Conservation (phyloP, 495 filamentous ascomycete genomes). For the Lindgomyces ingoldianus region DNA sequence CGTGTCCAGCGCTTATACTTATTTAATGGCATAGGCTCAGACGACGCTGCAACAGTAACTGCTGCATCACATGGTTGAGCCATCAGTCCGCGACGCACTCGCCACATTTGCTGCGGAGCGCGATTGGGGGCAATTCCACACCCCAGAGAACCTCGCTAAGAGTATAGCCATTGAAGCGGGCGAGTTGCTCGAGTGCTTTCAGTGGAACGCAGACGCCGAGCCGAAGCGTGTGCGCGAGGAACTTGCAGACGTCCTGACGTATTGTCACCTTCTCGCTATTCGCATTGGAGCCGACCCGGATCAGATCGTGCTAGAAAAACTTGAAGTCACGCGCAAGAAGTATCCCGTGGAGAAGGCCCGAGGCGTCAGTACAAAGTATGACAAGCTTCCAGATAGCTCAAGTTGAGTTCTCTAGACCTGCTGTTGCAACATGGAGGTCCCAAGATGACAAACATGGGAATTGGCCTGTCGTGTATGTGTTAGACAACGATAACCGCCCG, state of each 20-base stretch:
- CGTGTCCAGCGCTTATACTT: not conserved
- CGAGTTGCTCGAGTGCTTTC: constrained; percentile 31
- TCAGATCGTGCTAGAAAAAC: constrained; percentile 27
- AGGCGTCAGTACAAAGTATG: constrained; percentile 28
- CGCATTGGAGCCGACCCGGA: constrained; percentile 26
- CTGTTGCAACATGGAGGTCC: constrained; percentile 18
- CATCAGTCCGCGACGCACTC: not conserved
- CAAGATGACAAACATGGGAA: constrained; percentile 24
- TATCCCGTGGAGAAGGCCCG: constrained; percentile 28
- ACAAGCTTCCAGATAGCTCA: constrained; percentile 21
- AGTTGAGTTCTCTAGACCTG: constrained; percentile 24
- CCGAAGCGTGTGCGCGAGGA: constrained; percentile 28
- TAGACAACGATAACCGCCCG: constrained; percentile 10
- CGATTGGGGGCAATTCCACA: constrained; percentile 33
- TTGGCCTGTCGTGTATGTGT: constrained; percentile 26
- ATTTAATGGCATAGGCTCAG: not conserved
- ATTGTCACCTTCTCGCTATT: constrained; percentile 24
- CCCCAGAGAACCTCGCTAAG: constrained; percentile 30
- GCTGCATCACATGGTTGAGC: not conserved
- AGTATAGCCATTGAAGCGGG: constrained; percentile 27
- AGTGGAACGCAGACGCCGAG: constrained; percentile 27
- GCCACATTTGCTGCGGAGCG: constrained; percentile 27
- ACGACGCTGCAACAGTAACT: not conserved
- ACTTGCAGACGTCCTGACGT: constrained; percentile 32
- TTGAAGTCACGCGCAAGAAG: constrained; percentile 31